Evolutionary conservation across 768 basidiomycete genomes (phyloP).

Genomic region (Baorangia bicolor): DNA sequence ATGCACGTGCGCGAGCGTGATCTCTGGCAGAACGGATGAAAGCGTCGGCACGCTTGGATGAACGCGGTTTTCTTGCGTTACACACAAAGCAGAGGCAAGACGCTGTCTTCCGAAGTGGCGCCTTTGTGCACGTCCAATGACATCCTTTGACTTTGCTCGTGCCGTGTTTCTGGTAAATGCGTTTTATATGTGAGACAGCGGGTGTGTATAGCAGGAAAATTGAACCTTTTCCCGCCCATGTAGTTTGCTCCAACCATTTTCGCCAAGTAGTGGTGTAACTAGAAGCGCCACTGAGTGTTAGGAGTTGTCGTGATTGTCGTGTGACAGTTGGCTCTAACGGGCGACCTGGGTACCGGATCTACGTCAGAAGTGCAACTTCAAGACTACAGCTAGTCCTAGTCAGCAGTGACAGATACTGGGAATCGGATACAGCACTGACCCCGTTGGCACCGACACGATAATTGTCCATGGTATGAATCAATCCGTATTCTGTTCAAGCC

Average conservation of each 20-base stretch:
- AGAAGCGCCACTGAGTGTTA: no score
- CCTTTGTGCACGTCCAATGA: constrained; percentile 53
- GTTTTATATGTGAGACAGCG: not conserved
- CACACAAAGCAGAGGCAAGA: constrained; percentile 45
- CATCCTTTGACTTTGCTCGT: constrained; percentile 57
- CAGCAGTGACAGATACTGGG: not conserved
- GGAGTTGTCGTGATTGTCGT: not conserved
- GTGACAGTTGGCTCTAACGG: no score
- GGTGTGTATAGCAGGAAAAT: not conserved
- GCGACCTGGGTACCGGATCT: no score
- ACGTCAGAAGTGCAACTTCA: not conserved
- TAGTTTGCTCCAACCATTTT: constrained; percentile 70
- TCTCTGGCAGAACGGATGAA: constrained; percentile 19
- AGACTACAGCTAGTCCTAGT: not conserved
- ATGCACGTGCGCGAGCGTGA: constrained; percentile 29
- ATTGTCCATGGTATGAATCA: constrained; percentile 12
- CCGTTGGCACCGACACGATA: not conserved
- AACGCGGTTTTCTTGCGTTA: constrained; percentile 8
- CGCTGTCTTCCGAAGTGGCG: constrained; percentile 61
- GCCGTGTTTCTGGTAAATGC: constrained; percentile 50
- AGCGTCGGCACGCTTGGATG: not conserved
- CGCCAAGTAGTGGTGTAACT: not conserved
- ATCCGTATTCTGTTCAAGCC: not conserved
- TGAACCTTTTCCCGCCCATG: constrained; percentile 71
- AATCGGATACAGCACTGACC: not conserved